A percentile compares a stretch with the other conserved stretches of the same genome.
phyloP scores from a whole-genome alignment of 108 stramenopile species.

The Stephanodiscus minutulus region DNA sequence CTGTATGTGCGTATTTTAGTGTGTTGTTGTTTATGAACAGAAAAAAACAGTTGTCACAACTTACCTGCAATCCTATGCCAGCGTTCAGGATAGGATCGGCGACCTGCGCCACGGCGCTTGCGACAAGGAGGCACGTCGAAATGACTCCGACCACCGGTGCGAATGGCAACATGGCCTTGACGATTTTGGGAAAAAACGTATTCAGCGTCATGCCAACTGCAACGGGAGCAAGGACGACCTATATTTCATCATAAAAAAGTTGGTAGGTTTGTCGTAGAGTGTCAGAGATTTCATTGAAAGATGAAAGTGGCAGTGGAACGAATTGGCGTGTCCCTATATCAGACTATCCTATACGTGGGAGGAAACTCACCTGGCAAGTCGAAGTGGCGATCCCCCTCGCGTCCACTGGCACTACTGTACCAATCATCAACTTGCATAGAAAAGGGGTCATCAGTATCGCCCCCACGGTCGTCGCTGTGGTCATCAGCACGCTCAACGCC shows the following conservation, averaged over 20 bases:
- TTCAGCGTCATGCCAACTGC: constrained; percentile 93
- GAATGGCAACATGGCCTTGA: constrained; percentile 90
- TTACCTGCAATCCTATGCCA: constrained; percentile 81
- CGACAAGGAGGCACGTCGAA: constrained; percentile 95
- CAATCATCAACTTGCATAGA: constrained; percentile 91
- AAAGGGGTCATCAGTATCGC: constrained; percentile 98
- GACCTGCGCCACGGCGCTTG: constrained; percentile 94
- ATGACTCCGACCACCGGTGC: constrained; percentile 95
- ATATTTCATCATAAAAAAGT: neutral
- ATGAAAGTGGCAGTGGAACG: constrained; percentile 3
- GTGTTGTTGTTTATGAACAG: neutral
- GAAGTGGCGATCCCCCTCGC: constrained; percentile 94
- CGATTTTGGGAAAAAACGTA: constrained; percentile 89
- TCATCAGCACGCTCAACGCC: constrained; percentile 96
- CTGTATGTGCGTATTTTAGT: constrained; percentile 15
- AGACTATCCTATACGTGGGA: neutral
- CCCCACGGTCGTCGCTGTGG: constrained; percentile 96
- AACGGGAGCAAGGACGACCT: constrained; percentile 97
- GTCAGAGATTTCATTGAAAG: neutral
- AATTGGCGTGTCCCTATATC: neutral
- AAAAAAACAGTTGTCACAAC: constrained; percentile 5
- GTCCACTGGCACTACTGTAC: constrained; percentile 96
- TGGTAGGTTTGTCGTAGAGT: neutral
- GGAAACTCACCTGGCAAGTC: constrained; percentile 81
- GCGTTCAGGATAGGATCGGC: constrained; percentile 85